Percentiles rank a stretch among this genome's conserved stretches.
These are phyloP conservation scores for Piper longum DNA, from an alignment of 164 flowering plant genomes.

Conservation along the genomic window DNA sequence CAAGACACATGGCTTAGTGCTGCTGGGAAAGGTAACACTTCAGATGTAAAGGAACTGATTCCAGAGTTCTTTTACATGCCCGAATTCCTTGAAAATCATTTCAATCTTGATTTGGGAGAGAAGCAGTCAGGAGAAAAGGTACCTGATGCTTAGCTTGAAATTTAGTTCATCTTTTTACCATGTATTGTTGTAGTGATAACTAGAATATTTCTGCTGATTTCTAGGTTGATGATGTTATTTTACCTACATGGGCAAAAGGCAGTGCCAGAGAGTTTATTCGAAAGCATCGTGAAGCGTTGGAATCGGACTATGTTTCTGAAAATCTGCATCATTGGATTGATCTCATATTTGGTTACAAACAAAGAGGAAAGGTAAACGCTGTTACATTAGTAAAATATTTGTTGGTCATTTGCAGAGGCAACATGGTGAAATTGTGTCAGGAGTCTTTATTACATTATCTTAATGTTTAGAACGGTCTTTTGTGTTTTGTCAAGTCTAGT, in stretches of 20 bases:
- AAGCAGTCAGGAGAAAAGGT: conserved; percentile 99
- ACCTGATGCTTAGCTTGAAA: background rate
- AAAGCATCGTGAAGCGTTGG: conserved; percentile 96
- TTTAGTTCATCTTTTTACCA: background rate
- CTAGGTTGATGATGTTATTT: conserved; percentile 81
- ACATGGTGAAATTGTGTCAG: background rate
- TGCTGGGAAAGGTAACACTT: conserved; percentile 95
- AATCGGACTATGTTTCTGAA: conserved; percentile 92
- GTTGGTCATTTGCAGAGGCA: background rate
- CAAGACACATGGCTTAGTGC: conserved; percentile 96
- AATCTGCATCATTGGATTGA: conserved; percentile 98
- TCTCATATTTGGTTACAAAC: conserved; percentile 92
- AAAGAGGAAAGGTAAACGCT: conserved; percentile 85
- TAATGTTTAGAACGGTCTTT: too few relatives aligned
- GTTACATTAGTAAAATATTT: background rate
- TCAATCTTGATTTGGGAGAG: conserved; percentile 85
- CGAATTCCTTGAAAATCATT: conserved; percentile 78
- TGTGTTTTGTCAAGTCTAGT: too few relatives aligned
- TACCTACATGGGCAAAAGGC: conserved; percentile 99
- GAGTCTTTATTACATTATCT: too few relatives aligned
- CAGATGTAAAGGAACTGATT: conserved; percentile 96
- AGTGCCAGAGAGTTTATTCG: conserved; percentile 85
- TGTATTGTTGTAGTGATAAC: background rate
- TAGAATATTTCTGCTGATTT: background rate
- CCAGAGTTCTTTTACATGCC: conserved; percentile 99